Evolutionary conservation across 2,329 filamentous ascomycete species (phyloP).

Genomic region (Pseudogymnoascus sp.): DNA sequence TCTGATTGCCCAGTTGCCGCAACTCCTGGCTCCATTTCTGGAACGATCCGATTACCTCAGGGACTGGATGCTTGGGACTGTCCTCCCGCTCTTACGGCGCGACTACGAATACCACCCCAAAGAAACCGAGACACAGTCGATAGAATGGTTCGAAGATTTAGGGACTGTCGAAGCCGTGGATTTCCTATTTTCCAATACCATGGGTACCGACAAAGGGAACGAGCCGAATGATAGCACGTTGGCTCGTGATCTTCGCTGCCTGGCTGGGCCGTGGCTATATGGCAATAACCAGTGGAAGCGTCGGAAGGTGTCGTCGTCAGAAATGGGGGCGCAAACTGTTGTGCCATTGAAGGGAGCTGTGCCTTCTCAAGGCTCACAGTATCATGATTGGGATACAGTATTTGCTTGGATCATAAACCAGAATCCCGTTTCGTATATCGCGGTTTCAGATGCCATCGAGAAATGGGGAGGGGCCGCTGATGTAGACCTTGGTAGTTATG

Average conservation of each 20-base stretch:
- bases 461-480: conserved; percentile 69
- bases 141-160: conserved; percentile 56
- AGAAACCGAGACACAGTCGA: conserved; percentile 36
- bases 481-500: conserved; percentile 56
- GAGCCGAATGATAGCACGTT: conserved; percentile 29
- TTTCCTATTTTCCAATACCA: conserved; percentile 51
- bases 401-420: conserved; percentile 58
- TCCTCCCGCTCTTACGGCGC: conserved; percentile 60
- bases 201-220: conserved; percentile 27
- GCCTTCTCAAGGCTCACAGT: conserved; percentile 27
- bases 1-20: conserved; percentile 58
- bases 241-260: conserved; percentile 56
- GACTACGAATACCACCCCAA: conserved; percentile 61
- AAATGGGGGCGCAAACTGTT: conserved; percentile 12
- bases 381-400: conserved; percentile 59
- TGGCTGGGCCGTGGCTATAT: conserved; percentile 68
- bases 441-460: conserved; percentile 55
- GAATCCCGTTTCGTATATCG: conserved; percentile 50
- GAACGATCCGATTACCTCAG: conserved; percentile 51
- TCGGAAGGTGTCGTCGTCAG: conserved; percentile 27
- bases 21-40: conserved; percentile 62
- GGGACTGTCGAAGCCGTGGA: conserved; percentile 50
- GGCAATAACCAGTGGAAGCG: conserved; percentile 51
- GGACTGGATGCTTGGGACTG: conserved; percentile 59
- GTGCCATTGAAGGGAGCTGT: conserved; percentile 21